Evolutionary conservation across 2,329 filamentous ascomycete genomes (phyloP).

Genomic region (Penicillium rolfsii): DNA sequence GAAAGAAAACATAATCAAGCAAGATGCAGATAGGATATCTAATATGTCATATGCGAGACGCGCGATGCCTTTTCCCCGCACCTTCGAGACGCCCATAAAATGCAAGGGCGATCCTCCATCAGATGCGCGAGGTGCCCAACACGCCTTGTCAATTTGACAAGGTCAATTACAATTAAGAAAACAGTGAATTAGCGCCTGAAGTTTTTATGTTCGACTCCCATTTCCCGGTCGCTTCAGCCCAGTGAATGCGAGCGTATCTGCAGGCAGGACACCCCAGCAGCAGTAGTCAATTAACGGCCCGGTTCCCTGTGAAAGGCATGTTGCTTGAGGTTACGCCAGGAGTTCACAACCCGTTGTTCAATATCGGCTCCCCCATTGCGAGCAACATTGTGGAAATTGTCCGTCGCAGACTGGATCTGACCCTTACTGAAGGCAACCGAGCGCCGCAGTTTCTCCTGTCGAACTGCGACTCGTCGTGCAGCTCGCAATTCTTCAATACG

Average conservation of each 20-base stretch:
- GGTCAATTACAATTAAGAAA: constrained; percentile 28
- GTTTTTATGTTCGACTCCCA: neutral
- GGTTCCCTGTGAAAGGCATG: constrained; percentile 36
- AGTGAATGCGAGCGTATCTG: neutral
- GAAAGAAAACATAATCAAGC: neutral
- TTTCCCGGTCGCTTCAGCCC: neutral
- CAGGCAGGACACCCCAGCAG: neutral
- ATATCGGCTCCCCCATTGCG: constrained; percentile 35
- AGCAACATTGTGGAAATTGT: constrained; percentile 37
- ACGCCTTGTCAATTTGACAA: constrained; percentile 12
- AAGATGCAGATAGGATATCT: constrained; percentile 3
- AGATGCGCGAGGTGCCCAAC: constrained; percentile 1
- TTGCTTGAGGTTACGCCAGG: constrained; percentile 41
- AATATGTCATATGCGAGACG: constrained; percentile 3
- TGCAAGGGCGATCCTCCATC: constrained; percentile 14
- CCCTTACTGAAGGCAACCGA: constrained; percentile 43
- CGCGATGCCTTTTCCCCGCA: neutral
- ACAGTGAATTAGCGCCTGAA: constrained; percentile 8
- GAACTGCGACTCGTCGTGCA: constrained; percentile 62
- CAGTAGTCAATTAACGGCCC: neutral
- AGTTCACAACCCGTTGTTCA: constrained; percentile 39
- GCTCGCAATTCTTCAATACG: constrained; percentile 75
- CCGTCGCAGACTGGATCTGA: constrained; percentile 37
- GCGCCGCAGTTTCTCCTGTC: constrained; percentile 46
- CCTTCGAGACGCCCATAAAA: constrained; percentile 23